Base-by-base conservation (phyloP, 2,329 filamentous ascomycete genomes). In the Zalaria sp. region DNA sequence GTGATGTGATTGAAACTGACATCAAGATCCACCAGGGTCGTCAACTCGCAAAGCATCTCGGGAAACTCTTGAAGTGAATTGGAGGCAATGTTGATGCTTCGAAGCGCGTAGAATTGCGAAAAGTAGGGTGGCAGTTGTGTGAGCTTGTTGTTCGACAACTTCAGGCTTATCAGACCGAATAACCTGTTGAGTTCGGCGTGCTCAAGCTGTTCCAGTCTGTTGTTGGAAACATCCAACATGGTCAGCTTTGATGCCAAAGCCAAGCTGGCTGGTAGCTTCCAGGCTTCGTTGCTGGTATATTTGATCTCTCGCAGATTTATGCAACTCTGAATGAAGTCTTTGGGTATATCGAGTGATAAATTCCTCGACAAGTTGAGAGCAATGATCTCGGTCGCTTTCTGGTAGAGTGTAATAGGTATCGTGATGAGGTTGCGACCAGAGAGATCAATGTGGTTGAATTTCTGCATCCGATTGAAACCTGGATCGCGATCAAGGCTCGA, bases 291-390 rank as follows among this genome's bases (percentile, higher is more conserved):
- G 56, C 87, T 89, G 51, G 84, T 87, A 61, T 83, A 98, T 56
- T 93, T 94, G 69, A 98, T 91, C 59, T 98, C 91, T 39, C 89
- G 79, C 18, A 98, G 68, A 54, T 89, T 87, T 51, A 81, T 79
- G 63, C 91, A 98, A 27, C 85, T 83, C 58, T 93, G 86, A 42
- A 98, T 88, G 57, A 98, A 98, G 60, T 98, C 91, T 55, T 87
- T 86, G 0, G 91, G 91, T 9, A 98, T 79, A 53, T 95, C 86
- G 27, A 98, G 71, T 0, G 87, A 91, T 36, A 96, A 66, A 52
- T 98, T 98, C 32, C 85, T 77, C 1, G 91, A 96, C 6, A 98
- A 69, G 55, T 98, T 96, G 34, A 98, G 73, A 0, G 87, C 93
- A 42, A 93, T 89, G 51, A 98, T 96, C 56, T 98, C 91, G 7